phyloP scores from a whole-genome alignment of 2,329 filamentous ascomycete genomes.

The Fusarium paranaense region DNA sequence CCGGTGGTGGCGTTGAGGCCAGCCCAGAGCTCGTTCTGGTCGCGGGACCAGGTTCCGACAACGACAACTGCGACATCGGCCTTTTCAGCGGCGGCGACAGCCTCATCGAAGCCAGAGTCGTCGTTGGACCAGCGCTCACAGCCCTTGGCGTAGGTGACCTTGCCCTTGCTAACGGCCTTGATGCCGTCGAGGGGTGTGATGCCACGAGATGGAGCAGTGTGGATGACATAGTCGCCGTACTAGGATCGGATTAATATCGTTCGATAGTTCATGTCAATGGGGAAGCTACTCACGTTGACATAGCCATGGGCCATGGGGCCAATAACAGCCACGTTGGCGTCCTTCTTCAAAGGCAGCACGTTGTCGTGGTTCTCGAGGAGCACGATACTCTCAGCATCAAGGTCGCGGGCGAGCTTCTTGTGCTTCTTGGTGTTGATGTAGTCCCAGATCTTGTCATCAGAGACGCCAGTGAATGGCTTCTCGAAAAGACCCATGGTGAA shows the following conservation, averaged over 20 bases:
- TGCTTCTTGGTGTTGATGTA: slow-evolving; percentile 72
- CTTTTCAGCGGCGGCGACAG: slow-evolving; percentile 71
- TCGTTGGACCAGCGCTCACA: slow-evolving; percentile 80
- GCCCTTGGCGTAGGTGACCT: slow-evolving; percentile 74
- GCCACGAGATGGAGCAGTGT: slow-evolving; percentile 71
- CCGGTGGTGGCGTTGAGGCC: slow-evolving; percentile 80
- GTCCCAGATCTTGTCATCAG: slow-evolving; percentile 64
- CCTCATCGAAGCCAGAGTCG: slow-evolving; percentile 74
- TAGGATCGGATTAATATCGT: slow-evolving; percentile 23
- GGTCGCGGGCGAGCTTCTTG: slow-evolving; percentile 68
- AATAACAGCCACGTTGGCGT: slow-evolving; percentile 77
- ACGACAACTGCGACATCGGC: slow-evolving; percentile 80
- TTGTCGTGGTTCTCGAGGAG: slow-evolving; percentile 69
- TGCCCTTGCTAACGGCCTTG: slow-evolving; percentile 67
- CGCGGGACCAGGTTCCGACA: slow-evolving; percentile 80
- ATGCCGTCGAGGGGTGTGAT: slow-evolving; percentile 79
- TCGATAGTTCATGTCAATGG: neutral
- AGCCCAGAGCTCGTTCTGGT: slow-evolving; percentile 77
- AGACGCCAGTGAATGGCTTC: slow-evolving; percentile 71
- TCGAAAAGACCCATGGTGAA: slow-evolving; percentile 79
- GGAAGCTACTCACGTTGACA: slow-evolving; percentile 68
- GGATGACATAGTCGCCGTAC: slow-evolving; percentile 81
- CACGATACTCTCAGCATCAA: slow-evolving; percentile 74
- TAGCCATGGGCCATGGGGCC: slow-evolving; percentile 80
- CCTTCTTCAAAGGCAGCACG: slow-evolving; percentile 67